Conservation (phyloP, 192 early-diverging fungal genomes). For the Geranomyces michiganensis region DNA sequence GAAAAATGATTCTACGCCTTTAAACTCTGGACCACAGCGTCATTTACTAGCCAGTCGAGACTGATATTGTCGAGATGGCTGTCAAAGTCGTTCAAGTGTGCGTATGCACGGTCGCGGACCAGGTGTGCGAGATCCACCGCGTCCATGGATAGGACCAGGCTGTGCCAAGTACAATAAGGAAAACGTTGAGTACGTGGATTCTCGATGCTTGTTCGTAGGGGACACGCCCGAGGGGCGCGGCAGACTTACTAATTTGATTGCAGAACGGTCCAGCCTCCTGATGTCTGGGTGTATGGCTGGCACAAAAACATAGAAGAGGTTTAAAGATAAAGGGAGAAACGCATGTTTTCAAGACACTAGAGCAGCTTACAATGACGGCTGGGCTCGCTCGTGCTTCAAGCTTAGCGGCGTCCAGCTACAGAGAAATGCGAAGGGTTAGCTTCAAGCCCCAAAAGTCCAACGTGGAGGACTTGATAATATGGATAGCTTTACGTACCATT, state of each 20-base stretch:
- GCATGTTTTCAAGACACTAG: not conserved
- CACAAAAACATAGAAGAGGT: not conserved
- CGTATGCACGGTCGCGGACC: constrained; percentile 45
- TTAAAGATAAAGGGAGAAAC: not conserved
- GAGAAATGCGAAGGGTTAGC: too few relatives aligned
- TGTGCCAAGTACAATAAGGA: not conserved
- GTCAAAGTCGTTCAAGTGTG: constrained; percentile 65
- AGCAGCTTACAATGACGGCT: constrained; percentile 20
- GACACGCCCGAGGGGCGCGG: not conserved
- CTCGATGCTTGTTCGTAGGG: not conserved
- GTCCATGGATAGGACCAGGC: not conserved
- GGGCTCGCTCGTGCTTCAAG: not conserved
- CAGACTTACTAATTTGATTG: constrained; percentile 39
- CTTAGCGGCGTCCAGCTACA: constrained; percentile 14
- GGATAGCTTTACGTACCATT: constrained; percentile 51
- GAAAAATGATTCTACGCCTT: constrained; percentile 1
- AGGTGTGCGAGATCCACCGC: not conserved
- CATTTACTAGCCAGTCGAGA: constrained; percentile 63
- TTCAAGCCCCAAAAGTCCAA: too few relatives aligned
- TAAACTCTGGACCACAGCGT: not conserved
- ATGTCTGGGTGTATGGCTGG: constrained; percentile 57
- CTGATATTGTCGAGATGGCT: constrained; percentile 68
- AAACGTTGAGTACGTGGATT: not conserved
- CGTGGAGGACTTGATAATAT: too few relatives aligned
- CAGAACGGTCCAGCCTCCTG: constrained; percentile 50